Percentiles rank a stretch among this genome's conserved stretches.
Conservation (phyloP, 768 basidiomycete species). For the Lactarius trivialis region DNA sequence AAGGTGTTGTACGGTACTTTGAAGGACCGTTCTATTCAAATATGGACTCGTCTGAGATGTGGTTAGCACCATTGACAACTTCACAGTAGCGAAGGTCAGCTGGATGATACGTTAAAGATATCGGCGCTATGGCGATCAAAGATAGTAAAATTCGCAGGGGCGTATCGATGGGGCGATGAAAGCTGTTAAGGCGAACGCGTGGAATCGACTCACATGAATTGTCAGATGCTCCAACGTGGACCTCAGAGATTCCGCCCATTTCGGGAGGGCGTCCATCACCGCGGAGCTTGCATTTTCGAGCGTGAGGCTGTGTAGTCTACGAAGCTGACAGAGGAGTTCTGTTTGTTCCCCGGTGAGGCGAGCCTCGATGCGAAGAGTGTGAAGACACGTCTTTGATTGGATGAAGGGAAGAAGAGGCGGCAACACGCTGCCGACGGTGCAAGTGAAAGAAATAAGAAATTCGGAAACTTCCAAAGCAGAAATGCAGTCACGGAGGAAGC, state of each 20-base stretch:
- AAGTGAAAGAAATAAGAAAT: conserved; percentile 53
- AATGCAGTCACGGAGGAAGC: conserved; percentile 48
- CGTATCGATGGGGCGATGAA: conserved; percentile 16
- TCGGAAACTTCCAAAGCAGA: conserved; percentile 42
- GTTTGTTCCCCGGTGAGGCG: conserved; percentile 49
- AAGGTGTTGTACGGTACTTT: conserved; percentile 41
- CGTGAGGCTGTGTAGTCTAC: conserved; percentile 39
- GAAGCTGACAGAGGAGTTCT: conserved; percentile 36
- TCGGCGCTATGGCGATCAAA: conserved; percentile 2
- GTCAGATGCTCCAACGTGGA: conserved; percentile 47
- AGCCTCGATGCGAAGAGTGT: conserved; percentile 44
- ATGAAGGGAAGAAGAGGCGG: conserved; percentile 46
- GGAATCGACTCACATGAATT: conserved; percentile 44
- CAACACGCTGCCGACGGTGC: conserved; percentile 39
- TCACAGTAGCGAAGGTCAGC: conserved; percentile 11
- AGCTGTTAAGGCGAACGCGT: background rate
- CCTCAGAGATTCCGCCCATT: conserved; percentile 43
- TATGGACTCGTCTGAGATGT: conserved; percentile 47
- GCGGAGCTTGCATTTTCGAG: conserved; percentile 61
- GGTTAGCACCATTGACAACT: conserved; percentile 13
- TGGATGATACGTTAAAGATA: conserved; percentile 4
- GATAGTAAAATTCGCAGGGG: conserved; percentile 6
- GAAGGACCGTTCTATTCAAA: conserved; percentile 47
- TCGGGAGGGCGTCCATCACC: conserved; percentile 50
- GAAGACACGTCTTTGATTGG: conserved; percentile 38